Evolutionary conservation across 148 eudicot species (phyloP).

Genomic region (Silene latifolia): DNA sequence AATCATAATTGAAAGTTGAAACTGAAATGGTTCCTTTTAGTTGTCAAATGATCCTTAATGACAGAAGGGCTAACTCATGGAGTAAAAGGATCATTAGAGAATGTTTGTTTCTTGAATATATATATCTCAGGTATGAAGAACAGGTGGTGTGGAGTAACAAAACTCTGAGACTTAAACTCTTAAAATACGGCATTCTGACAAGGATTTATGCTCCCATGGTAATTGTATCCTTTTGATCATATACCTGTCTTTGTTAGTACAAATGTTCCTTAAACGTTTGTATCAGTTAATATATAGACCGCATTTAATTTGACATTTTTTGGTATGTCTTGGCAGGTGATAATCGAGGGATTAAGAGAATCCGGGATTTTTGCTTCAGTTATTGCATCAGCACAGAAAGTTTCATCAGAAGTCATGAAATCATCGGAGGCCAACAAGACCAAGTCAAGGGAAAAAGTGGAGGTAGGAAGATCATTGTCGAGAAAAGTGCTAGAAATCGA

Average conservation of each 20-base stretch:
- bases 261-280: neutral
- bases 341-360: conserved; percentile 56
- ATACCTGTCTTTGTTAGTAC: neutral
- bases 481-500: conserved; percentile 1
- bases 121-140: conserved; percentile 41
- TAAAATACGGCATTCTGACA: conserved; percentile 45
- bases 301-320: neutral
- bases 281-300: too few species aligned
- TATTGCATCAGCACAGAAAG: conserved; percentile 35
- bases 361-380: conserved; percentile 48
- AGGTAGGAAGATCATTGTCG: neutral
- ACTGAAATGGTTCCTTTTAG: too few species aligned
- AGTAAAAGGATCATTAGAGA: too few species aligned
- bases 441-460: neutral
- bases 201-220: conserved; percentile 66
- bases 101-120: neutral
- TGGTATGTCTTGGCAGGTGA: conserved; percentile 28
- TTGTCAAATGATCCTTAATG: too few species aligned
- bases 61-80: too few species aligned
- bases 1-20: too few species aligned
- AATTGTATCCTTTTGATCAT: conserved; percentile 14
- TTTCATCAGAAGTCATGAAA: conserved; percentile 5
- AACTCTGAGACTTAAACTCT: conserved; percentile 33
- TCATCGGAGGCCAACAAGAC: neutral
- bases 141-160: conserved; percentile 53